phyloP scores from a whole-genome alignment of 805 yeast genomes.

The Brettanomyces anomalus region DNA sequence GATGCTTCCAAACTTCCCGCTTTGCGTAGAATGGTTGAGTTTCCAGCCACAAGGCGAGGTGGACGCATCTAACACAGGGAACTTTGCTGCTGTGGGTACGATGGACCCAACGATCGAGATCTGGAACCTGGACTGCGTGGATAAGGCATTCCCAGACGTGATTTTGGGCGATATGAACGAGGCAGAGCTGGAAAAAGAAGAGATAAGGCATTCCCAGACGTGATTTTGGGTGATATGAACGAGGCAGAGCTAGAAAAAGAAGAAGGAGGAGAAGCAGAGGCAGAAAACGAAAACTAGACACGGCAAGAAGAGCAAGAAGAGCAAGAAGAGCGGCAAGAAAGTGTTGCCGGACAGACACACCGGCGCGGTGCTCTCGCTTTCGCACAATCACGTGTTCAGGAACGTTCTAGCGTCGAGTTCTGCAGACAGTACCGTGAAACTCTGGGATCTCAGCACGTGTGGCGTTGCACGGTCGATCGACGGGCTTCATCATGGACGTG shows the following conservation, averaged over 20 bases:
- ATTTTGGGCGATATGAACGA: conserved; percentile 72
- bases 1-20: conserved; percentile 95
- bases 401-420: conserved; percentile 88
- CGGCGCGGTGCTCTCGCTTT: conserved; percentile 83
- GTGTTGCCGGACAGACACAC: conserved; percentile 66
- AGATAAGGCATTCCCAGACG: conserved; percentile 92
- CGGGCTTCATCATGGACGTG: conserved; percentile 62
- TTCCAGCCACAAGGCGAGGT: conserved; percentile 48
- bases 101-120: conserved; percentile 96
- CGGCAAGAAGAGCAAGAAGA: conserved; percentile 40
- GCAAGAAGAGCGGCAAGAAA: conserved; percentile 38
- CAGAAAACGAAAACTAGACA: too few relatives aligned
- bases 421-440: conserved; percentile 88
- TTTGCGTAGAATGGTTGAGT: conserved; percentile 93
- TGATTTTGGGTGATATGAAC: conserved; percentile 75
- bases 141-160: conserved; percentile 89
- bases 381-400: conserved; percentile 76
- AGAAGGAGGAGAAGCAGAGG: too few relatives aligned
- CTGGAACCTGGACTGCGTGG: conserved; percentile 91
- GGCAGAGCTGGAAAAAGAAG: conserved; percentile 18
- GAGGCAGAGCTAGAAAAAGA: conserved; percentile 20
- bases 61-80: conserved; percentile 50
- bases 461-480: conserved; percentile 69
- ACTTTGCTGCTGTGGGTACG: conserved; percentile 94
- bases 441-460: conserved; percentile 83